Percentiles rank a stretch among this genome's conserved stretches.
phyloP scores from a whole-genome alignment of 441 rosid species.

The Viola pubescens region DNA sequence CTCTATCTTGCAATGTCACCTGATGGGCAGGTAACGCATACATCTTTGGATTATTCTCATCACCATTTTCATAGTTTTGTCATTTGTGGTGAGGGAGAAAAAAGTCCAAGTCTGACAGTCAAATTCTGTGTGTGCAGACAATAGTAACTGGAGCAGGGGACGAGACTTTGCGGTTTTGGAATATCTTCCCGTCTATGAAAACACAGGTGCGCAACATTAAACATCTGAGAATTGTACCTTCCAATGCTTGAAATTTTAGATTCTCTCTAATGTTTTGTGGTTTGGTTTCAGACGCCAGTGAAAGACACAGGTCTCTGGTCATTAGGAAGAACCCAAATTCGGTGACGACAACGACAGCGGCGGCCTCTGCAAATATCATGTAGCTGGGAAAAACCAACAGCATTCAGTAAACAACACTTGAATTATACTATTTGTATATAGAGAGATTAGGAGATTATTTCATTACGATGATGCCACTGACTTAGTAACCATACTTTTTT shows the following conservation, averaged over 20 bases:
- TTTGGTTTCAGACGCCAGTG: slow-evolving; percentile 56
- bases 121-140: slow-evolving; percentile 39
- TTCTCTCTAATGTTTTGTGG: background rate
- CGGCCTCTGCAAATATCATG: background rate
- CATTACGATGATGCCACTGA: too few relatives aligned
- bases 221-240: background rate
- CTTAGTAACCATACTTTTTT: too few relatives aligned
- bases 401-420: too few relatives aligned
- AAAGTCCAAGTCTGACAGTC: too few relatives aligned
- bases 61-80: too few relatives aligned
- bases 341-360: slow-evolving; percentile 27
- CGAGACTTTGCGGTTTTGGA: slow-evolving; percentile 93
- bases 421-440: too few relatives aligned
- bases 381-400: too few relatives aligned
- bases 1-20: slow-evolving; percentile 93
- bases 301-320: slow-evolving; percentile 94
- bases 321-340: slow-evolving; percentile 72
- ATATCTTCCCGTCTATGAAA: slow-evolving; percentile 82
- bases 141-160: slow-evolving; percentile 99
- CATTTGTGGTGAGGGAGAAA: too few relatives aligned
- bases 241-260: slow-evolving; percentile 1
- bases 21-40: slow-evolving; percentile 64
- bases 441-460: too few relatives aligned
- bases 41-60: background rate
- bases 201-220: slow-evolving; percentile 40